Conservation (phyloP, 768 basidiomycete species). For the Lanmaoa pseudosensibilis region DNA sequence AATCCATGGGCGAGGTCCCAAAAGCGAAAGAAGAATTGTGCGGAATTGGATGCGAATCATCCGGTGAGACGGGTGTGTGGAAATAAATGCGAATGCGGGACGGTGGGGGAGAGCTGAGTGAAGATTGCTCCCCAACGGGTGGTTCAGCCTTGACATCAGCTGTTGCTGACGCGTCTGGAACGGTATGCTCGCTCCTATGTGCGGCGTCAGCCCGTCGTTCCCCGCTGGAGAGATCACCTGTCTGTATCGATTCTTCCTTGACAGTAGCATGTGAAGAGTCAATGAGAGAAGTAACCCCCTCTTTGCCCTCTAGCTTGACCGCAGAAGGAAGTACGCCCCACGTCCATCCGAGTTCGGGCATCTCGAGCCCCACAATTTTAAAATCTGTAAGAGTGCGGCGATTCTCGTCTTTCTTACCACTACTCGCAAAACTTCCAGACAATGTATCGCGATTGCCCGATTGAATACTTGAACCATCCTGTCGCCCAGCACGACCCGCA, state of each 20-base stretch:
- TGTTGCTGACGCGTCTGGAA: constrained; percentile 31
- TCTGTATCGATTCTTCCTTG: constrained; percentile 33
- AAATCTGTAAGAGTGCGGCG: constrained; percentile 95
- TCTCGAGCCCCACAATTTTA: constrained; percentile 90
- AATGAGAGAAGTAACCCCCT: constrained; percentile 31
- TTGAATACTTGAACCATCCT: constrained; percentile 34
- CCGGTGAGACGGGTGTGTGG: constrained; percentile 82
- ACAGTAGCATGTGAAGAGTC: constrained; percentile 33
- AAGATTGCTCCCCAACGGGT: constrained; percentile 28
- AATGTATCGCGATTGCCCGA: constrained; percentile 53
- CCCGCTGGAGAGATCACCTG: constrained; percentile 19
- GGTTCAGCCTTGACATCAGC: constrained; percentile 34
- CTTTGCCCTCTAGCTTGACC: constrained; percentile 39
- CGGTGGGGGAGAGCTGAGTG: constrained; percentile 50
- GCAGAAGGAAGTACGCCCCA: constrained; percentile 68
- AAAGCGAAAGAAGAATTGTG: constrained; percentile 48
- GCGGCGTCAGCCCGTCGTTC: constrained; percentile 21
- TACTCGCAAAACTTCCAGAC: constrained; percentile 43
- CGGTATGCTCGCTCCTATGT: constrained; percentile 21
- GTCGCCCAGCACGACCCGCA: constrained; percentile 39
- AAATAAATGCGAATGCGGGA: constrained; percentile 91
- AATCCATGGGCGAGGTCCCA: constrained; percentile 50
- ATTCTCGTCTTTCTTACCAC: constrained; percentile 84
- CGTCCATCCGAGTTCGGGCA: constrained; percentile 79
- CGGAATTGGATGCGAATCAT: constrained; percentile 76